Evolutionary conservation across 169 alveolate species (phyloP).

Genomic region (Amoebophrya sp.): DNA sequence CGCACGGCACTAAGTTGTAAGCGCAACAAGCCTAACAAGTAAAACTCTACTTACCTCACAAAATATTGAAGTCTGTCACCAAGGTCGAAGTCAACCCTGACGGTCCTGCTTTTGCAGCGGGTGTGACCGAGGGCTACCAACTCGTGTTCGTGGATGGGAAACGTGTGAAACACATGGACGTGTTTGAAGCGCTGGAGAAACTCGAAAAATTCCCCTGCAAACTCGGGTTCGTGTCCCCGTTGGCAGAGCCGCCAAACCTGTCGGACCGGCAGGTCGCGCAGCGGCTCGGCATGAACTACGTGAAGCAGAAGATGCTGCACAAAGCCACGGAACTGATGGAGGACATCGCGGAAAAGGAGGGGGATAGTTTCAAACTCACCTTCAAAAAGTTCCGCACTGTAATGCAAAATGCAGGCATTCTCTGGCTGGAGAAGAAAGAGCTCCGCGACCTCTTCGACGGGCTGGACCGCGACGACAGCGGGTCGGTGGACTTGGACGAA

Average conservation of each 20-base stretch:
- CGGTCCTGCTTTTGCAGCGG: neutral
- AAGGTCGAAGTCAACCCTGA: neutral
- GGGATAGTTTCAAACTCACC: neutral
- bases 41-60: no score
- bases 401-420: neutral
- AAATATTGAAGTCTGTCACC: no score
- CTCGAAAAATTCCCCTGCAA: neutral
- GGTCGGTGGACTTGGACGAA: neutral
- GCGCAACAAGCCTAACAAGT: no score
- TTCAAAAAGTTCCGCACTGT: neutral
- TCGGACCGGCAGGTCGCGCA: neutral
- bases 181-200: neutral
- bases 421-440: neutral
- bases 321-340: slow-evolving; percentile 16
- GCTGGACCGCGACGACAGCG: neutral
- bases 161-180: neutral
- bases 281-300: slow-evolving; percentile 11
- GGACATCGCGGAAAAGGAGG: neutral
- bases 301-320: neutral
- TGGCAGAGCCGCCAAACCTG: slow-evolving; percentile 11
- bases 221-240: neutral
- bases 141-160: neutral
- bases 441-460: neutral
- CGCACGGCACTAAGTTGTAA: no score
- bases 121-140: neutral